phyloP scores from a whole-genome alignment of 83 land plant species.

The Picea abies region DNA sequence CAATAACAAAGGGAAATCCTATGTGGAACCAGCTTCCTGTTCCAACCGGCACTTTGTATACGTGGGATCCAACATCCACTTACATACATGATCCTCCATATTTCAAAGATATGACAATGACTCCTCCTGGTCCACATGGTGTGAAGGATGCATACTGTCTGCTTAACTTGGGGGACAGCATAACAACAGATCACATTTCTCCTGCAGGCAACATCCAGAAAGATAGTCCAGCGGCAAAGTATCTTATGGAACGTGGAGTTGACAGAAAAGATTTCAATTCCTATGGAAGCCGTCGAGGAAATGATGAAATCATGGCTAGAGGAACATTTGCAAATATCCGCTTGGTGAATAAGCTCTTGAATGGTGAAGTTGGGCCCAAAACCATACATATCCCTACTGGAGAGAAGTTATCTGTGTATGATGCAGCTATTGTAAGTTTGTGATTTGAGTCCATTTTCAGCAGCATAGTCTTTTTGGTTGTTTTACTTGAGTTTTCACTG shows the following conservation, averaged over 20 bases:
- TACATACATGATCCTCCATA: conserved; percentile 96
- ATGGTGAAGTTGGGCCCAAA: conserved; percentile 97
- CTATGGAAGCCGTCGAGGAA: conserved; percentile 97
- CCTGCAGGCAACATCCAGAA: conserved; percentile 95
- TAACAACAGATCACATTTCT: conserved; percentile 93
- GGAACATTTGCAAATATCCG: conserved; percentile 99
- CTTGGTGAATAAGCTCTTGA: conserved; percentile 91
- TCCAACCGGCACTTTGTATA: conserved; percentile 57
- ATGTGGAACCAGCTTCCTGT: conserved; percentile 87
- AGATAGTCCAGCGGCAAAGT: conserved; percentile 97
- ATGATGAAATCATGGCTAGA: conserved; percentile 96
- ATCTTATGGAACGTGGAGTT: conserved; percentile 84
- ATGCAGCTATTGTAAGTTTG: conserved; percentile 84
- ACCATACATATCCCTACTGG: conserved; percentile 95
- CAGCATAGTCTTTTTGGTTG: not conserved
- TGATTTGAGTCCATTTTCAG: not conserved
- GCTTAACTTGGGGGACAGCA: conserved; percentile 94
- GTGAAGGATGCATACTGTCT: conserved; percentile 94
- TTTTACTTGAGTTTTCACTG: not conserved
- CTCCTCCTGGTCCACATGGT: conserved; percentile 86
- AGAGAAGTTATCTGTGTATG: conserved; percentile 86
- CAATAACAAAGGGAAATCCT: conserved; percentile 88
- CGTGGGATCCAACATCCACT: conserved; percentile 91
- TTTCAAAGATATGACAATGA: conserved; percentile 84
- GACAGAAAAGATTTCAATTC: conserved; percentile 91